phyloP scores from a whole-genome alignment of 306 rosid species.

The Ormosia semicastrata region DNA sequence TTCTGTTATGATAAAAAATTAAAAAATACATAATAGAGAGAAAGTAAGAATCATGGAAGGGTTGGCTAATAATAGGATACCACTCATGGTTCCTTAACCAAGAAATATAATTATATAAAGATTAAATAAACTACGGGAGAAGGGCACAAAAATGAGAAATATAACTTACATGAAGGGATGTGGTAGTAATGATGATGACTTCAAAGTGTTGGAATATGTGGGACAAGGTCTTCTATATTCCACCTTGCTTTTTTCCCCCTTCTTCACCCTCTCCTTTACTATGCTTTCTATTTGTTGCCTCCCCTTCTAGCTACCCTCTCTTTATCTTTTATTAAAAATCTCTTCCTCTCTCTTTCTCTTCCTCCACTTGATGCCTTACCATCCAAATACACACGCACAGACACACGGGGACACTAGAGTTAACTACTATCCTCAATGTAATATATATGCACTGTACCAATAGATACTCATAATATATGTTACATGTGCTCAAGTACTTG shows the following conservation, averaged over 20 bases:
- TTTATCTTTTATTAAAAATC: constrained; percentile 1
- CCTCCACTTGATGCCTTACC: constrained; percentile 9
- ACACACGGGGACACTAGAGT: constrained; percentile 10
- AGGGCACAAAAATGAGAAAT: constrained; percentile 12
- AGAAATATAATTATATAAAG: background rate
- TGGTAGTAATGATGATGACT: constrained; percentile 50
- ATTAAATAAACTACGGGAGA: background rate
- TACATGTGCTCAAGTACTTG: constrained; percentile 25
- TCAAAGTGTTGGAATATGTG: constrained; percentile 43
- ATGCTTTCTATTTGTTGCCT: constrained; percentile 28
- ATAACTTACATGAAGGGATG: constrained; percentile 5
- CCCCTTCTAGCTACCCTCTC: constrained; percentile 5
- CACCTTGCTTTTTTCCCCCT: constrained; percentile 27
- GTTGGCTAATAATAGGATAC: constrained; percentile 21
- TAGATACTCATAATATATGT: background rate
- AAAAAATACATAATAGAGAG: background rate
- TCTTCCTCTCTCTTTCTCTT: background rate
- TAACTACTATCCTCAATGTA: background rate
- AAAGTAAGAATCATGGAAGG: constrained; percentile 20
- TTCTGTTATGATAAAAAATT: constrained; percentile 26
- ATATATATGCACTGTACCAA: background rate
- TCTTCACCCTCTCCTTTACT: background rate
- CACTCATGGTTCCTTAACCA: constrained; percentile 8
- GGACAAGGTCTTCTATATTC: constrained; percentile 37
- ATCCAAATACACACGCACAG: background rate